Evolutionary conservation across 345 rosid species (phyloP).

Genomic region (Carallia brachiata): DNA sequence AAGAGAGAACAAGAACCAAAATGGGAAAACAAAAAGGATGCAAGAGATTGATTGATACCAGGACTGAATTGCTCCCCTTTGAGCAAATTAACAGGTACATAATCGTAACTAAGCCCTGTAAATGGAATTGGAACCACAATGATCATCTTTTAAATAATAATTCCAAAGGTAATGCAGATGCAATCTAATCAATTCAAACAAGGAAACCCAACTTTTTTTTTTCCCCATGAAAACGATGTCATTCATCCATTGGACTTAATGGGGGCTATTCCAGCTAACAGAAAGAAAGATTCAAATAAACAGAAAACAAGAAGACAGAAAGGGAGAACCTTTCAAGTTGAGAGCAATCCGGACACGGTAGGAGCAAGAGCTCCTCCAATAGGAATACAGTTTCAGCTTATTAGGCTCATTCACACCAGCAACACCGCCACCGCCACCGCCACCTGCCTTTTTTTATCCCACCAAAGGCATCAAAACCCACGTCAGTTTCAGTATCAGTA

Average conservation of each 20-base stretch:
- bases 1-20: not conserved
- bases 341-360: slow-evolving; percentile 76
- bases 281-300: too few relatives aligned
- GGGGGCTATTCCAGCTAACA: too few relatives aligned
- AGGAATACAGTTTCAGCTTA: slow-evolving; percentile 53
- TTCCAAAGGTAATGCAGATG: too few relatives aligned
- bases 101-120: slow-evolving; percentile 66
- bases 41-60: slow-evolving; percentile 30
- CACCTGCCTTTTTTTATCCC: too few relatives aligned
- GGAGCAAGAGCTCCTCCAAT: slow-evolving; percentile 78
- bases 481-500: too few relatives aligned
- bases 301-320: too few relatives aligned
- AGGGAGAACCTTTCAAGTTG: slow-evolving; percentile 56
- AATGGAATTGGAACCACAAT: slow-evolving; percentile 2
- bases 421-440: too few relatives aligned
- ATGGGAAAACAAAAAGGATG: not conserved
- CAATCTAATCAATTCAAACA: not conserved
- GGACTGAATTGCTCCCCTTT: slow-evolving; percentile 60
- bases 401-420: not conserved
- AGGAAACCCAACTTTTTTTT: too few relatives aligned
- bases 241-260: too few relatives aligned
- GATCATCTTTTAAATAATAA: not conserved
- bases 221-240: too few relatives aligned
- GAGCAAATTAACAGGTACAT: slow-evolving; percentile 52
- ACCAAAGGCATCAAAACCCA: too few relatives aligned